These are phyloP conservation scores for Microbotryomycetes sp. DNA, from an alignment of 1,284 basidiomycete species.

Conservation along the genomic window DNA sequence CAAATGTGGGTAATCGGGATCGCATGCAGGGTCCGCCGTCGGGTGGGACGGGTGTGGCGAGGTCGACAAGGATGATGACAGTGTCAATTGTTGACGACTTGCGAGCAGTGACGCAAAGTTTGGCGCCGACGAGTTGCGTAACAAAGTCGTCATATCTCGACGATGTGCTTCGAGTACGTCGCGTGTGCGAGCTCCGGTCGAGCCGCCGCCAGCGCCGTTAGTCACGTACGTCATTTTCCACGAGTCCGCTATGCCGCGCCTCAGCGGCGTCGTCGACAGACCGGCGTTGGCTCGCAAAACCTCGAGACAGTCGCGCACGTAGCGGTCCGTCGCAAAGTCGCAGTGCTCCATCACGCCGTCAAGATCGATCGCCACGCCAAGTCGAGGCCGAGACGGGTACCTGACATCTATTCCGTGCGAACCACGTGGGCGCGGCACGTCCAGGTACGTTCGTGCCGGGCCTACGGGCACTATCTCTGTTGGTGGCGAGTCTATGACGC, in stretches of 20 bases:
- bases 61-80: slow-evolving; percentile 8
- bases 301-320: slow-evolving; percentile 69
- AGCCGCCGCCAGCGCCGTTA: neutral
- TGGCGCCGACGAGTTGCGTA: neutral
- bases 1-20: slow-evolving; percentile 60
- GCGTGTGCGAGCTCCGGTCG: neutral
- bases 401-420: slow-evolving; percentile 37
- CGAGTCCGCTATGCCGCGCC: slow-evolving; percentile 53
- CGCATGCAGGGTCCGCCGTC: slow-evolving; percentile 49
- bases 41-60: slow-evolving; percentile 39
- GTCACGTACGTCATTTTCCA: slow-evolving; percentile 46
- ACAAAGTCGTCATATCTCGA: slow-evolving; percentile 13
- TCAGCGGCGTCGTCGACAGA: slow-evolving; percentile 49
- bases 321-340: slow-evolving; percentile 68
- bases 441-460: slow-evolving; percentile 65
- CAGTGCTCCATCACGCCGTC: slow-evolving; percentile 82
- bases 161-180: slow-evolving; percentile 11
- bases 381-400: slow-evolving; percentile 67
- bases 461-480: slow-evolving; percentile 47
- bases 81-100: slow-evolving; percentile 19
- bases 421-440: slow-evolving; percentile 49
- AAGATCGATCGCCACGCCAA: slow-evolving; percentile 73
- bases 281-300: slow-evolving; percentile 49
- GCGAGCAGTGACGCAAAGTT: neutral
- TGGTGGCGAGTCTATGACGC: slow-evolving; percentile 19